phyloP scores from a whole-genome alignment of 164 flowering plant genomes.

The Stephania japonica region DNA sequence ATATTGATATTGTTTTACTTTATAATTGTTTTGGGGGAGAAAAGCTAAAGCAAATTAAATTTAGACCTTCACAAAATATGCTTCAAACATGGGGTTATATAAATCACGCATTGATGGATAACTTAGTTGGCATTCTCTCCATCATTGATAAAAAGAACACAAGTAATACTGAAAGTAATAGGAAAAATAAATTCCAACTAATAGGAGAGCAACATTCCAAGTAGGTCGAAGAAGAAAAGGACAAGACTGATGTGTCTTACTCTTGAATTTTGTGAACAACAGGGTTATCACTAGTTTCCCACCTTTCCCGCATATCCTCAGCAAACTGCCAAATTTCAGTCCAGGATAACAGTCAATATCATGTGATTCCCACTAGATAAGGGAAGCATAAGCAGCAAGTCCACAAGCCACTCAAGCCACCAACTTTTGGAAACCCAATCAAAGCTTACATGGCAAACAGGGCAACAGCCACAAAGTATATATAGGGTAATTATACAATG shows the following conservation, averaged over 20 bases:
- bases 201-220: not conserved
- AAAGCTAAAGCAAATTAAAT: not conserved
- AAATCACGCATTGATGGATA: not conserved
- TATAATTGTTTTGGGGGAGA: not conserved
- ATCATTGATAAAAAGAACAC: not conserved
- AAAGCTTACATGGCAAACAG: not conserved
- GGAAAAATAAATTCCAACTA: not conserved
- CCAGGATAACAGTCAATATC: not conserved
- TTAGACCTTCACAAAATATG: not conserved
- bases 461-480: not conserved
- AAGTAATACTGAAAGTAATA: not conserved
- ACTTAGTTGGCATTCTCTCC: not conserved
- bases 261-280: conserved; percentile 96
- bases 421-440: not conserved
- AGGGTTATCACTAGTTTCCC: conserved; percentile 92
- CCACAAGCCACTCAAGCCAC: not conserved
- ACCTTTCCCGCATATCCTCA: conserved; percentile 83
- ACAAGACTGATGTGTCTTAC: conserved; percentile 30
- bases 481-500: not conserved
- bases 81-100: not conserved
- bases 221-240: not conserved
- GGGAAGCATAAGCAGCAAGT: not conserved
- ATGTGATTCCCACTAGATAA: not conserved
- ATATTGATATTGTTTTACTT: not conserved
- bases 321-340: conserved; percentile 52